These are phyloP conservation scores for Posidonia oceanica DNA, from an alignment of 116 monocot species.

Conservation along the genomic window DNA sequence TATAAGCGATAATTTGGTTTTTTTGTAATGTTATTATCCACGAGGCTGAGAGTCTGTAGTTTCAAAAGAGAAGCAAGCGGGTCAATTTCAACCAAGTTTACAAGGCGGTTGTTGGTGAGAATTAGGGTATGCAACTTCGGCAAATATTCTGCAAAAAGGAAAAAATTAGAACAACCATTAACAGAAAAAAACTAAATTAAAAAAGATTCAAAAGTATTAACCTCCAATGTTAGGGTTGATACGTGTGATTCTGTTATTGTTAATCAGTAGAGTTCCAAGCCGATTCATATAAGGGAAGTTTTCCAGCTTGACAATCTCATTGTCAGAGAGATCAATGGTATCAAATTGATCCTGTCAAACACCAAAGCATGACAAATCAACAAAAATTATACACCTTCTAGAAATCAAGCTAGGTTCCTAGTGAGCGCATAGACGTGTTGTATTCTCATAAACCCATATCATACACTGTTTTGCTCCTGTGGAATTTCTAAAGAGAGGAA, in stretches of 20 bases:
- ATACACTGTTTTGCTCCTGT: no score
- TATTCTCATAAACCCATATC: no score
- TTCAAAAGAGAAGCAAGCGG: constrained; percentile 85
- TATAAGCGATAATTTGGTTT: constrained; percentile 88
- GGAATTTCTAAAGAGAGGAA: no score
- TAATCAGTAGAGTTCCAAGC: constrained; percentile 77
- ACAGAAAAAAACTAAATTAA: background rate
- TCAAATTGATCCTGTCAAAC: constrained; percentile 83
- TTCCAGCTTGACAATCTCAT: constrained; percentile 98
- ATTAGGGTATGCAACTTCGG: constrained; percentile 88
- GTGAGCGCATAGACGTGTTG: background rate
- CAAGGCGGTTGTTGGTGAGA: constrained; percentile 89
- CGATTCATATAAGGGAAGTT: constrained; percentile 80
- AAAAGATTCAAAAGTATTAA: constrained; percentile 9
- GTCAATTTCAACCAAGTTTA: constrained; percentile 89
- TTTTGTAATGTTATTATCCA: constrained; percentile 94
- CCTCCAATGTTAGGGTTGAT: constrained; percentile 96
- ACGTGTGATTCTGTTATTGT: constrained; percentile 94
- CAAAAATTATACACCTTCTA: background rate
- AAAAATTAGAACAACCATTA: background rate
- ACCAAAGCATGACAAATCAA: background rate
- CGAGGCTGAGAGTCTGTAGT: constrained; percentile 71
- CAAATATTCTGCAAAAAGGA: constrained; percentile 52
- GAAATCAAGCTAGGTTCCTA: background rate
- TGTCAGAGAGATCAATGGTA: constrained; percentile 86